Evolutionary conservation across 129 eudicot species (phyloP).

Genomic region (Helianthus annuus): HanXRQr2.0-SUNRISE NC_035439.2:141638005-141638504

Average conservation of each 20-base stretch:
- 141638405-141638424: constrained; percentile 47
- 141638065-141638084: too few relatives aligned
- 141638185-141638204: not conserved
- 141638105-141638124: not conserved
- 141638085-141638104: too few relatives aligned
- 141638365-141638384: not conserved
- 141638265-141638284: not conserved
- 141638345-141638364: constrained; percentile 5
- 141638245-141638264: not conserved
- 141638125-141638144: not conserved
- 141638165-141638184: not conserved
- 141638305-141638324: not conserved
- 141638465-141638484: constrained; percentile 52
- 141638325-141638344: constrained; percentile 4
- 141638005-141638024: too few relatives aligned
- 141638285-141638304: constrained; percentile 14
- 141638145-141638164: constrained; percentile 2
- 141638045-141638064: too few relatives aligned
- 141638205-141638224: constrained; percentile 11
- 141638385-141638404: not conserved
- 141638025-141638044: too few relatives aligned
- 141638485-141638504: constrained; percentile 79
- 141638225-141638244: constrained; percentile 20
- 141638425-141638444: constrained; percentile 41
- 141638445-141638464: constrained; percentile 57